These are phyloP conservation scores for Lotus japonicus DNA, from an alignment of 306 rosid genomes.

Conservation along the genomic window DNA sequence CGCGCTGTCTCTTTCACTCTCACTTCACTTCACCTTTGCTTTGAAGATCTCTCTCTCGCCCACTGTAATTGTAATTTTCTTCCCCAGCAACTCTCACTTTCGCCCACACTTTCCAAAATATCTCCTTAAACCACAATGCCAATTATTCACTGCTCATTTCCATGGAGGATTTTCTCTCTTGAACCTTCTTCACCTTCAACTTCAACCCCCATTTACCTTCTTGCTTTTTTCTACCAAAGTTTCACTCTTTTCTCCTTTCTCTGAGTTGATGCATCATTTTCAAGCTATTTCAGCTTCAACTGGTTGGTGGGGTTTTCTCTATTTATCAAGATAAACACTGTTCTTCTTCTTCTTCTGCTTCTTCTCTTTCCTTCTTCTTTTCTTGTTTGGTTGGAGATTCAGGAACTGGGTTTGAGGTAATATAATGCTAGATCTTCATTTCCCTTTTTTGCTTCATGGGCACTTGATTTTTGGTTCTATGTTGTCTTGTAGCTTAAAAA, in stretches of 20 bases:
- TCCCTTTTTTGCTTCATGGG: not conserved
- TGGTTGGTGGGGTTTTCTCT: conserved; percentile 30
- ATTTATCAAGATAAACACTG: conserved; percentile 50
- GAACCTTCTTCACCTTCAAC: conserved; percentile 4
- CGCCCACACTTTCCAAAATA: conserved; percentile 30
- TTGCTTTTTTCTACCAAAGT: not conserved
- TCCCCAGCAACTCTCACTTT: not conserved
- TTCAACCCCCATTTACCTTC: not conserved
- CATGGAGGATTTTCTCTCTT: conserved; percentile 22
- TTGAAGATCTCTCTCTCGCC: conserved; percentile 7
- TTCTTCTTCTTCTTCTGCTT: not conserved
- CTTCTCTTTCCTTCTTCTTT: too few species aligned
- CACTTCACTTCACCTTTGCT: not conserved
- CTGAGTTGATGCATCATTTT: not conserved
- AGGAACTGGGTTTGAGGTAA: conserved; percentile 55
- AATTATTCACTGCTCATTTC: conserved; percentile 24
- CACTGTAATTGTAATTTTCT: conserved; percentile 29
- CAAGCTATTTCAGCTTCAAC: conserved; percentile 18
- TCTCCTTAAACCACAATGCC: conserved; percentile 34
- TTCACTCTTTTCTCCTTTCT: not conserved
- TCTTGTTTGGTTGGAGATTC: conserved; percentile 23
- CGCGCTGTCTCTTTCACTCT: not conserved
- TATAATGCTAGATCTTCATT: conserved; percentile 41
- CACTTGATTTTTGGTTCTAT: conserved; percentile 8
- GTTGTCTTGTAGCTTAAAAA: conserved; percentile 10